phyloP scores from a whole-genome alignment of 2,329 filamentous ascomycete species.

The Trichoderma sp. region DNA sequence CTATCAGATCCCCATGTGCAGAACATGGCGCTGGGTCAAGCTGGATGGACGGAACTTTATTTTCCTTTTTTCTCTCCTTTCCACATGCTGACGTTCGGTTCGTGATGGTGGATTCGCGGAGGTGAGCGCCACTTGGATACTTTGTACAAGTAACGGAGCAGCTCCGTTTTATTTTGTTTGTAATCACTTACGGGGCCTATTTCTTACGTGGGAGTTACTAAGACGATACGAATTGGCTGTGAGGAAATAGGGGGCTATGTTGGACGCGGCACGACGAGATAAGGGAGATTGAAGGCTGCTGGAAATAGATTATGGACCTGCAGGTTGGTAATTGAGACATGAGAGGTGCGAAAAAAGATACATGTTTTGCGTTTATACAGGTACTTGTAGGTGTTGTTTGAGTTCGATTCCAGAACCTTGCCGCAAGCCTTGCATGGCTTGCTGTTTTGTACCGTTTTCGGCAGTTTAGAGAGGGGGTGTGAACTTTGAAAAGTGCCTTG shows the following conservation, averaged over 20 bases:
- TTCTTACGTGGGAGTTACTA: background rate
- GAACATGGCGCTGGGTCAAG: background rate
- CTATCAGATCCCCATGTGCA: background rate
- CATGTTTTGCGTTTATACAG: background rate
- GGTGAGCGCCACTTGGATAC: background rate
- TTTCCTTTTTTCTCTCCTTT: background rate
- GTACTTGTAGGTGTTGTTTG: background rate
- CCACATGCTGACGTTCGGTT: conserved; percentile 13
- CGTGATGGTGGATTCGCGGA: conserved; percentile 20
- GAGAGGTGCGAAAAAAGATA: background rate
- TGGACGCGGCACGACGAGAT: too few relatives aligned
- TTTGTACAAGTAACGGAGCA: background rate
- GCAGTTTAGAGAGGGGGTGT: background rate
- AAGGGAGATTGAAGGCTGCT: background rate
- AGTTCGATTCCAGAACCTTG: conserved; percentile 11
- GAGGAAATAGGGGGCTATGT: background rate
- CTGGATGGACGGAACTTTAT: conserved; percentile 5
- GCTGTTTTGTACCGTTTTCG: conserved; percentile 9
- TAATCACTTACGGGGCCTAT: background rate
- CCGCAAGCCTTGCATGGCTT: background rate
- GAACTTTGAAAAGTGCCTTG: background rate
- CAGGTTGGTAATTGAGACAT: background rate
- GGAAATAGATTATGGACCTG: background rate
- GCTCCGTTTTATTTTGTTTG: background rate
- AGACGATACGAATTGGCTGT: background rate